Evolutionary conservation across 1,284 basidiomycete species (phyloP).

Genomic region (Fistulina hepatica): DNA sequence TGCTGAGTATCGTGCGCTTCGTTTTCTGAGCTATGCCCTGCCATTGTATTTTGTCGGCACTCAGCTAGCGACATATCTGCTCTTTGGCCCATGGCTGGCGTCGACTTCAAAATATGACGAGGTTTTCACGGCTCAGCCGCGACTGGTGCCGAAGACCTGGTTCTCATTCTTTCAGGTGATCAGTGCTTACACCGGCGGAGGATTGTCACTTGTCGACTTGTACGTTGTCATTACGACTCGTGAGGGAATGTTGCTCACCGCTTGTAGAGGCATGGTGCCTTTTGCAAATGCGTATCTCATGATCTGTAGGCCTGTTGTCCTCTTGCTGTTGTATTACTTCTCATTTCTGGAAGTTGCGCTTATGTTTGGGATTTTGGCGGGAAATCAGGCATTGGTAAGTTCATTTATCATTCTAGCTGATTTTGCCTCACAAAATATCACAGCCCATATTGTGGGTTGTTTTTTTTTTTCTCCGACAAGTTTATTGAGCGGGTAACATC

Average conservation of each 20-base stretch:
- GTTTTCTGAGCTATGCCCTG: conserved; percentile 37
- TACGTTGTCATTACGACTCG: conserved; percentile 16
- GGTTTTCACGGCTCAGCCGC: conserved; percentile 35
- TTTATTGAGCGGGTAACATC: background rate
- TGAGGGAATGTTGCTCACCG: background rate
- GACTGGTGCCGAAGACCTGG: conserved; percentile 38
- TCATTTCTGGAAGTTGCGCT: conserved; percentile 28
- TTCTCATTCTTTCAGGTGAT: conserved; percentile 39
- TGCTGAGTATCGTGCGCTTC: conserved; percentile 65
- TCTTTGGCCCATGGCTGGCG: conserved; percentile 43
- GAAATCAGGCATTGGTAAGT: conserved; percentile 43
- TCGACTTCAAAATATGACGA: conserved; percentile 31
- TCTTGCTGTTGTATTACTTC: no score
- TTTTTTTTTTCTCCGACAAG: background rate
- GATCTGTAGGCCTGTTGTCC: no score
- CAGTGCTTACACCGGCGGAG: conserved; percentile 43
- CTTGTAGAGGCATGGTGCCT: conserved; percentile 39
- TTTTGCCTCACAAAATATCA: background rate
- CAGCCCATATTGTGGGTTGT: conserved; percentile 30
- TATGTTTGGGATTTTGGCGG: conserved; percentile 39
- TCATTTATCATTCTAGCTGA: conserved; percentile 1
- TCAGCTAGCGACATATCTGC: conserved; percentile 48
- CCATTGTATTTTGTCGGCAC: conserved; percentile 42
- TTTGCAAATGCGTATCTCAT: conserved; percentile 43
- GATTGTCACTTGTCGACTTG: conserved; percentile 42